Evolutionary conservation across 148 eudicot genomes (phyloP), one percentile per base, ranked within the genome.

Genomic region (Polygonum aviculare): DNA sequence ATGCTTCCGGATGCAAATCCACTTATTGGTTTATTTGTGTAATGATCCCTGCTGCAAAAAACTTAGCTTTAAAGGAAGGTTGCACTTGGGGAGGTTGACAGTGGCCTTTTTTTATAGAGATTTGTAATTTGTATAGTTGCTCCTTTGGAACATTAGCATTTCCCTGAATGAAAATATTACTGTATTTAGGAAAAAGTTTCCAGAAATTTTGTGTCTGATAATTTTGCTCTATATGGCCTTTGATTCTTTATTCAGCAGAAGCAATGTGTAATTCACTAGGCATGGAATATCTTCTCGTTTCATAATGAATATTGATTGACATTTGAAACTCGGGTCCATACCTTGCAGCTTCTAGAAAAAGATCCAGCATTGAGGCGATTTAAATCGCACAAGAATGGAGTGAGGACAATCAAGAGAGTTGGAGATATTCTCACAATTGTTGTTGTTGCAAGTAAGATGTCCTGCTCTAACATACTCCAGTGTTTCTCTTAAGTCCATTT

Each of bases 381-480:
- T 86, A 94, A 94, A 86, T 91, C 98, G 39, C 81, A 85, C 52
- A 91, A 84, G 81, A 83, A 81, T 60, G 78, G 85, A 72, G 91
- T 90, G 76, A 72, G 78, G 85, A 83, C 86, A 74, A 79, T 94
- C 75, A 91, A 88, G 83, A 85, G 76, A 82, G 36, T 88, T 8
- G 97, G 98, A 54, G 97, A 91, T 87, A 83, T 86, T 72, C 93
- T 91, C 76, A 94, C 95, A 26, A 75, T 91, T 48, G 79, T 88
- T 60, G 93, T 94, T 73, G 95, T 91, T 73, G 97, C 97, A 8
- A 91, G 98, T 94, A 88, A 83, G 87, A 69, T 73, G 60, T 16
- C 35, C 31, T 52, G 2, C 18, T 60, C 22, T 35, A 10, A 47
- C 39, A 41, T 60, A 44, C 48, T n/a, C 21, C 3, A 22, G 12